These are phyloP conservation scores for Vigna nakashimae DNA, from an alignment of 306 rosid species.

Conservation along the genomic window DNA sequence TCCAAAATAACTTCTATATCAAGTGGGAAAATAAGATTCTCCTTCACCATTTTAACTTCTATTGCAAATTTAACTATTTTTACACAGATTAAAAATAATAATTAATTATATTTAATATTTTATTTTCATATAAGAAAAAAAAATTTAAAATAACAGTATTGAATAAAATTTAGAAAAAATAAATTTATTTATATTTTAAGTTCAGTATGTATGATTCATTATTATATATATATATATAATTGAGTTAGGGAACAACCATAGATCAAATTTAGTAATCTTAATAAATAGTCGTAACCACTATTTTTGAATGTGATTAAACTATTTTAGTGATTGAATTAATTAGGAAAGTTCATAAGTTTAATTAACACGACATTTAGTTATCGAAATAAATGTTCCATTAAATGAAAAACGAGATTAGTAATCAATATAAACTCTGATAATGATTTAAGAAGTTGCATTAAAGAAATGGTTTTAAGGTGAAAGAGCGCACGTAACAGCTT, in stretches of 20 bases:
- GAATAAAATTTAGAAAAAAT: too few relatives aligned
- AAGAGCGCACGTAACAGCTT: conserved; percentile 33
- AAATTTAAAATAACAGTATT: too few relatives aligned
- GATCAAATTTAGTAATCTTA: background rate
- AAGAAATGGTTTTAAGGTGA: background rate
- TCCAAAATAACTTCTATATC: background rate
- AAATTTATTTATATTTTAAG: too few relatives aligned
- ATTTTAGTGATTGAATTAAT: background rate
- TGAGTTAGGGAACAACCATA: too few relatives aligned
- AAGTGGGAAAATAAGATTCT: conserved; percentile 26
- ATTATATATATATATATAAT: too few relatives aligned
- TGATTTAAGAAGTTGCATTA: background rate
- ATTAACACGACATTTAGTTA: background rate
- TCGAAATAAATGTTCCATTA: background rate
- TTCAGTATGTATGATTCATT: too few relatives aligned
- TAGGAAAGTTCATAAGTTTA: background rate
- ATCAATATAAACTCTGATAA: background rate
- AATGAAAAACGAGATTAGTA: background rate
- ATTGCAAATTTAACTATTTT: too few relatives aligned
- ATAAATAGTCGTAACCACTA: background rate
- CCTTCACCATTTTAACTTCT: background rate
- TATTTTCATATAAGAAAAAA: too few relatives aligned
- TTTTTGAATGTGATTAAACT: background rate
- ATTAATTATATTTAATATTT: too few relatives aligned
- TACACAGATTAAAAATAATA: too few relatives aligned